These are phyloP conservation scores for Vaccinium macrocarpon DNA, from an alignment of 148 eudicot species.

Conservation along the genomic window DNA sequence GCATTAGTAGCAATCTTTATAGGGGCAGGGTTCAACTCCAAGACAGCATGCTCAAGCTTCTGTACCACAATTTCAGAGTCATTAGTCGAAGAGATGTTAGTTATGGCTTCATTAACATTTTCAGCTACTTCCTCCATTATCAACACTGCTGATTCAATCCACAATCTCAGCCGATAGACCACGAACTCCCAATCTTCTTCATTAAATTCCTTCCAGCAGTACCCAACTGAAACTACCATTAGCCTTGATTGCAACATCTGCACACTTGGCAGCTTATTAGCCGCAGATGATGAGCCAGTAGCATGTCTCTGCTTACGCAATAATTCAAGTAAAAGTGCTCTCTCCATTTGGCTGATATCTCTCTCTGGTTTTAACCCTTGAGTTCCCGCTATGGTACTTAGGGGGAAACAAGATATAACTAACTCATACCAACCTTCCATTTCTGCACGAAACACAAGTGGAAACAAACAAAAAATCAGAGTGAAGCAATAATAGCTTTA, in stretches of 20 bases:
- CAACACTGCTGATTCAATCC: conserved; percentile 80
- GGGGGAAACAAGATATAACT: conserved; percentile 79
- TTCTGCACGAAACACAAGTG: conserved; percentile 37
- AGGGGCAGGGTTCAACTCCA: conserved; percentile 31
- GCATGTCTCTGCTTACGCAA: conserved; percentile 71
- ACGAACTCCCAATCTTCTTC: conserved; percentile 90
- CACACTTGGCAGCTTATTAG: conserved; percentile 53
- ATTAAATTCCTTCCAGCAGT: conserved; percentile 78
- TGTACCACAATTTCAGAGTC: conserved; percentile 29
- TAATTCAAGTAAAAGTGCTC: conserved; percentile 50
- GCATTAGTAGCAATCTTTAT: conserved; percentile 65
- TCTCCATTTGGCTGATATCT: conserved; percentile 46
- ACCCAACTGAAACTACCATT: conserved; percentile 58
- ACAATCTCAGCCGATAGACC: conserved; percentile 58
- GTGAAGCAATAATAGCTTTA: conserved; percentile 4
- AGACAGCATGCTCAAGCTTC: conserved; percentile 39
- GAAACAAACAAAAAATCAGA: neutral
- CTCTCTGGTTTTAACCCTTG: conserved; percentile 43
- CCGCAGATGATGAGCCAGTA: conserved; percentile 35
- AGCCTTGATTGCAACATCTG: conserved; percentile 62
- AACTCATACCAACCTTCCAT: conserved; percentile 79
- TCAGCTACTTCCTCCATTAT: conserved; percentile 89
- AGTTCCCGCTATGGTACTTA: conserved; percentile 32
- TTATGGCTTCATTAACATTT: conserved; percentile 51
- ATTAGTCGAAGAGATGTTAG: conserved; percentile 25